Evolutionary conservation across 2,329 filamentous ascomycete genomes (phyloP).

Genomic region (Xylaria sp.): DNA sequence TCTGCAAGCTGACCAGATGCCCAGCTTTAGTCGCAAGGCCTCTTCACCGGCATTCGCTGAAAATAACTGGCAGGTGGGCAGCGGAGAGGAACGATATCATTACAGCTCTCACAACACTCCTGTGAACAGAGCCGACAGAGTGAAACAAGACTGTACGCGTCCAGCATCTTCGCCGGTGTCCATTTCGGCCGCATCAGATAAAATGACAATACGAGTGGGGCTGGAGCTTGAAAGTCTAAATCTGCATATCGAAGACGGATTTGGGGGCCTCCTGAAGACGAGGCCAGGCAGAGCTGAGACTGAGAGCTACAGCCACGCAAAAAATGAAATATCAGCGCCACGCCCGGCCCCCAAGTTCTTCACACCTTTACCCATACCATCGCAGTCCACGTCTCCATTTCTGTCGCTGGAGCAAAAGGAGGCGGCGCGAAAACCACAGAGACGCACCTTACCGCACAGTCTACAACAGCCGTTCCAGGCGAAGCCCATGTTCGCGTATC

Average conservation of each 20-base stretch:
- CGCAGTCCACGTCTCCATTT: background rate
- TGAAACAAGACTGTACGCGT: background rate
- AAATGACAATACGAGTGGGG: constrained; percentile 33
- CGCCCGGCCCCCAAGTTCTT: constrained; percentile 6
- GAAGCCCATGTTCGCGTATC: background rate
- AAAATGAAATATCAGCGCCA: background rate
- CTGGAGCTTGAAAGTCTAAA: constrained; percentile 7
- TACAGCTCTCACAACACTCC: background rate
- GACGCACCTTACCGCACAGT: constrained; percentile 7
- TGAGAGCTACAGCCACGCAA: constrained; percentile 7
- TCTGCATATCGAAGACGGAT: background rate
- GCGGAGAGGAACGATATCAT: background rate
- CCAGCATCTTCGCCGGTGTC: constrained; percentile 8
- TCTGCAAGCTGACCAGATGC: background rate
- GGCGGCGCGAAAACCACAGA: constrained; percentile 9
- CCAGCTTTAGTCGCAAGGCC: background rate
- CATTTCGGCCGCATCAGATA: constrained; percentile 12
- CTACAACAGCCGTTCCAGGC: constrained; percentile 1
- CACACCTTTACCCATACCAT: background rate
- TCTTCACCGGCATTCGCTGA: background rate
- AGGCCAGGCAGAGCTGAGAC: background rate
- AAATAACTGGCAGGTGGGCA: background rate
- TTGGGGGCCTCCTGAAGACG: background rate
- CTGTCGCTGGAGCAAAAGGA: constrained; percentile 4
- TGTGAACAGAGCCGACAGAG: background rate